Conservation (phyloP, 164 flowering plant species). For the Buxus sempervirens region DNA sequence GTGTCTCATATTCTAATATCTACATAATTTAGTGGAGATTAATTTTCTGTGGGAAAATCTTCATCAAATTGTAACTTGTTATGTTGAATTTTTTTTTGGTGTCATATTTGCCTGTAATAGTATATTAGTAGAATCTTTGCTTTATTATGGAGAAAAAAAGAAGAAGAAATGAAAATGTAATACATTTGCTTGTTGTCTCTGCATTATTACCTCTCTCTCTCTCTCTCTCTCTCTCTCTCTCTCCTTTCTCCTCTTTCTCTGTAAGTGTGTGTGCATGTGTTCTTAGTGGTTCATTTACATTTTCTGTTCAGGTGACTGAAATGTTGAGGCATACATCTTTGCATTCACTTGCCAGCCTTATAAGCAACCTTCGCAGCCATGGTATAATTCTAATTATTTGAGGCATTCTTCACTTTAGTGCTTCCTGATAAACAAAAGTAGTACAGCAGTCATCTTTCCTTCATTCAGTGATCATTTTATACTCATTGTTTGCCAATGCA, state of each 20-base stretch:
- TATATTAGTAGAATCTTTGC: background rate
- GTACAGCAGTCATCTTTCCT: background rate
- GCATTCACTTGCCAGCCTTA: conserved; percentile 47
- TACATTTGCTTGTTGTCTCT: background rate
- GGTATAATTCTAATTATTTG: conserved; percentile 36
- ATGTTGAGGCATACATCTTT: conserved; percentile 60
- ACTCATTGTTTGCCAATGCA: background rate
- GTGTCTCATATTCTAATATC: no score
- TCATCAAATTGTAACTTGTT: no score
- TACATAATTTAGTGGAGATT: no score
- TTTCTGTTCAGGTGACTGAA: conserved; percentile 49
- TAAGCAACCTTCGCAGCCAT: conserved; percentile 74
- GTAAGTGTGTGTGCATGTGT: background rate
- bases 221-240: no score
- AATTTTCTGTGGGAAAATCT: no score
- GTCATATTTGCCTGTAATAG: no score
- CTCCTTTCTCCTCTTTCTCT: no score
- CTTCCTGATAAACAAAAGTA: background rate
- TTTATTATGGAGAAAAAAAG: no score
- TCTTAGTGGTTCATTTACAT: background rate
- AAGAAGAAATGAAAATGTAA: no score
- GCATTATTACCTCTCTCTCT: no score
- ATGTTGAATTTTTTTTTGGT: no score
- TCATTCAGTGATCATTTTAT: background rate
- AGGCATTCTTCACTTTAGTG: background rate